phyloP scores from a whole-genome alignment of 75 land plant species.

The Cryptomeria japonica region DNA sequence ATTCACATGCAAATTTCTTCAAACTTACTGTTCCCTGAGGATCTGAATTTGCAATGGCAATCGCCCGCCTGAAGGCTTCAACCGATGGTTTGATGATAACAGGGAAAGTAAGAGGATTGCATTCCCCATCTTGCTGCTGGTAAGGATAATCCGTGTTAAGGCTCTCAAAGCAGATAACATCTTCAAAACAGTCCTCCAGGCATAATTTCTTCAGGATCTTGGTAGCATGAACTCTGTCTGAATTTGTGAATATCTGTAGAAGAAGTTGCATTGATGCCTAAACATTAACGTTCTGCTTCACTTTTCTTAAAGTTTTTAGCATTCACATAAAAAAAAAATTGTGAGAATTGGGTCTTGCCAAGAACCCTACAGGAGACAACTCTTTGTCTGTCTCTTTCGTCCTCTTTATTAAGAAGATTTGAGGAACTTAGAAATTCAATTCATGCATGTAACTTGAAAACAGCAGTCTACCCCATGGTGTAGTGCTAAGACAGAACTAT shows the following conservation, averaged over 20 bases:
- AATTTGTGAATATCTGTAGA: slow-evolving; percentile 52
- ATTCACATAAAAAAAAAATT: background rate
- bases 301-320: background rate
- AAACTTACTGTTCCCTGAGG: slow-evolving; percentile 31
- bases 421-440: background rate
- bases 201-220: slow-evolving; percentile 30
- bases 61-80: slow-evolving; percentile 36
- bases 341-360: background rate
- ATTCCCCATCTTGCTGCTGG: background rate
- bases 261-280: background rate
- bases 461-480: background rate
- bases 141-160: slow-evolving; percentile 20
- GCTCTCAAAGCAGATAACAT: slow-evolving; percentile 52
- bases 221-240: slow-evolving; percentile 42
- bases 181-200: slow-evolving; percentile 44
- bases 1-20: background rate
- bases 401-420: no score
- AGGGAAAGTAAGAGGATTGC: background rate
- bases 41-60: slow-evolving; percentile 26
- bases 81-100: slow-evolving; percentile 44
- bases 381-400: no score
- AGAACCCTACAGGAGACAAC: no score
- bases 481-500: no score
- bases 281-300: background rate
- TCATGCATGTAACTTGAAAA: background rate